Percentiles rank a stretch among this genome's conserved stretches.
Evolutionary conservation across 2,329 filamentous ascomycete genomes (phyloP).

Genomic region (Arthrobotrys iridis): DNA sequence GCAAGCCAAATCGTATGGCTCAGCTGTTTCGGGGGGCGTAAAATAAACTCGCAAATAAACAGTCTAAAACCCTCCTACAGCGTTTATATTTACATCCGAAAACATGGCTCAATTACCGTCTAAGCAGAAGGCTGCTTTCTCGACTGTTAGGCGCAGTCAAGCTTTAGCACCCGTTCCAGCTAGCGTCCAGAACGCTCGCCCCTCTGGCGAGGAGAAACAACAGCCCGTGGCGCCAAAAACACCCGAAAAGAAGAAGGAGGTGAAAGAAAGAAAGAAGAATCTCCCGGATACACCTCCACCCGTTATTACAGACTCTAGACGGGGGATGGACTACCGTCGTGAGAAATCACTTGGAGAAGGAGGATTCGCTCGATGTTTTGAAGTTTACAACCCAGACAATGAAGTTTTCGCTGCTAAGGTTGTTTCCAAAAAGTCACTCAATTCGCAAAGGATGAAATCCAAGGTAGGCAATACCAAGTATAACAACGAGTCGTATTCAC

Average conservation of each 20-base stretch:
- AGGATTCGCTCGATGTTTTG: slow-evolving; percentile 58
- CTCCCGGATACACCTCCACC: slow-evolving; percentile 57
- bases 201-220: slow-evolving; percentile 36
- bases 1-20: slow-evolving; percentile 16
- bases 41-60: slow-evolving; percentile 27
- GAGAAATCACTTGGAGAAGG: slow-evolving; percentile 58
- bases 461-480: slow-evolving; percentile 54
- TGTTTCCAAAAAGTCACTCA: slow-evolving; percentile 58
- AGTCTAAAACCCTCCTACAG: background rate
- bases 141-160: slow-evolving; percentile 54
- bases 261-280: slow-evolving; percentile 58
- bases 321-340: slow-evolving; percentile 57
- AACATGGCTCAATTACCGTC: slow-evolving; percentile 49
- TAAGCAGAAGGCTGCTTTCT: slow-evolving; percentile 49
- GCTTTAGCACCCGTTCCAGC: slow-evolving; percentile 50
- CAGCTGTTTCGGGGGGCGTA: slow-evolving; percentile 41
- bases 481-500: background rate
- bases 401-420: slow-evolving; percentile 58
- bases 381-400: slow-evolving; percentile 58
- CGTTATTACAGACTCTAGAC: slow-evolving; percentile 56
- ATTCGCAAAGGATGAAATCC: slow-evolving; percentile 56
- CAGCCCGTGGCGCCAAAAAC: slow-evolving; percentile 54
- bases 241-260: slow-evolving; percentile 55
- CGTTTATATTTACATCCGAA: slow-evolving; percentile 13
- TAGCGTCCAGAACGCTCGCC: slow-evolving; percentile 48